Evolutionary conservation across 2,329 filamentous ascomycete species (phyloP).

Genomic region (Phoma sp.): DNA sequence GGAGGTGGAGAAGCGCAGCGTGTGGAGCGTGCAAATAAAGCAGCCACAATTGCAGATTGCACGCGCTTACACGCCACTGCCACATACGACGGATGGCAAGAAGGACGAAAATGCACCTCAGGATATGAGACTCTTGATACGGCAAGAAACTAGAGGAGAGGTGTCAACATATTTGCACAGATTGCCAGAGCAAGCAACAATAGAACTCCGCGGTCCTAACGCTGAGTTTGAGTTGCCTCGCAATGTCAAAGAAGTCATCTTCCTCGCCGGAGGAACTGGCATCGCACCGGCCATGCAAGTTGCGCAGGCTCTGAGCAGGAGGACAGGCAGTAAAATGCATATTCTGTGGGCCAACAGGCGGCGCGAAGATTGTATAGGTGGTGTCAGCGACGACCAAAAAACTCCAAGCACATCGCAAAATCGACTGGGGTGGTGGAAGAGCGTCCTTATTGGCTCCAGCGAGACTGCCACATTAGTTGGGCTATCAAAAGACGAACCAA

Average conservation of each 20-base stretch:
- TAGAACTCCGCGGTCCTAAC: slow-evolving; percentile 83
- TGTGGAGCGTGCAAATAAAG: slow-evolving; percentile 92
- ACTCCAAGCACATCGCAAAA: slow-evolving; percentile 9
- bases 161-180: slow-evolving; percentile 82
- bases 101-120: slow-evolving; percentile 39
- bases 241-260: slow-evolving; percentile 69
- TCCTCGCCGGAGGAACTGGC: slow-evolving; percentile 91
- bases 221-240: slow-evolving; percentile 68
- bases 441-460: slow-evolving; percentile 28
- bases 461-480: slow-evolving; percentile 14
- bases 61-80: slow-evolving; percentile 88
- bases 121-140: slow-evolving; percentile 75
- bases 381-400: slow-evolving; percentile 58
- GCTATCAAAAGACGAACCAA: slow-evolving; percentile 10
- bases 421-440: slow-evolving; percentile 38
- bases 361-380: slow-evolving; percentile 70
- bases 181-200: slow-evolving; percentile 65
- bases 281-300: slow-evolving; percentile 89
- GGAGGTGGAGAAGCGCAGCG: slow-evolving; percentile 64
- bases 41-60: slow-evolving; percentile 94
- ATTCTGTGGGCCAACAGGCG: slow-evolving; percentile 84
- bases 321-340: slow-evolving; percentile 59
- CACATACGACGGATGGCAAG: slow-evolving; percentile 57
- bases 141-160: slow-evolving; percentile 80
- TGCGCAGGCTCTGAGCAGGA: slow-evolving; percentile 66